phyloP scores from a whole-genome alignment of 208 protist genomes.

The Kentomonas sorsogonicus region DNA sequence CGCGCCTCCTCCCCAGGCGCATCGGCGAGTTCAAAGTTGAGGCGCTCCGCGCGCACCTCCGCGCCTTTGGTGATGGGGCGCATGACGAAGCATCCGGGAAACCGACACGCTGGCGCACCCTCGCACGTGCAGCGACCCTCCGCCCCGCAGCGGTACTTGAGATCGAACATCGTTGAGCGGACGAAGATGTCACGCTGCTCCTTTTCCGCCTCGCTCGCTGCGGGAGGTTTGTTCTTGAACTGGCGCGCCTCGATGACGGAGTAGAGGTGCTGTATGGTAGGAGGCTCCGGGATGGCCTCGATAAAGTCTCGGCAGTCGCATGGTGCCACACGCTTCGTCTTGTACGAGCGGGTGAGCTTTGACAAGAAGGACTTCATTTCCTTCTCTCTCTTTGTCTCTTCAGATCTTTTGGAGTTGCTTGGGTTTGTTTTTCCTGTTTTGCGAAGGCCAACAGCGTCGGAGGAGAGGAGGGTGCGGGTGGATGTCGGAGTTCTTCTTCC shows the following conservation, averaged over 20 bases:
- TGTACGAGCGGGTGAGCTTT: conserved; percentile 32
- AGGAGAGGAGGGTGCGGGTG: not conserved
- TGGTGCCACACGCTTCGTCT: conserved; percentile 36
- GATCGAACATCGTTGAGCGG: conserved; percentile 58
- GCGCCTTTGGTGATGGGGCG: conserved; percentile 71
- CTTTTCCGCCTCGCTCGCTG: conserved; percentile 10
- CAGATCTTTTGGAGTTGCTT: conserved; percentile 7
- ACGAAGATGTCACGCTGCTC: conserved; percentile 30
- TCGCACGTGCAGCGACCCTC: conserved; percentile 63
- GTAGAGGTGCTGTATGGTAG: conserved; percentile 29
- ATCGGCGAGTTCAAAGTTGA: conserved; percentile 54
- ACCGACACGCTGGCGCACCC: conserved; percentile 47
- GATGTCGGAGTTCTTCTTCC: too few relatives aligned
- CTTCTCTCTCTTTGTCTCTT: not conserved
- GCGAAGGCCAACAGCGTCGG: not conserved
- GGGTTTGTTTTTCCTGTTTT: conserved; percentile 4
- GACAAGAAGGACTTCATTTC: conserved; percentile 65
- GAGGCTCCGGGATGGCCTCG: conserved; percentile 26
- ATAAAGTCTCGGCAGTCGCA: conserved; percentile 70
- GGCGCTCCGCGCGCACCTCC: conserved; percentile 56
- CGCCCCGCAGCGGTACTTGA: conserved; percentile 67
- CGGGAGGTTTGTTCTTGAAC: conserved; percentile 16
- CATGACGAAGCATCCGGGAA: conserved; percentile 65
- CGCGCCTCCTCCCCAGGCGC: conserved; percentile 42
- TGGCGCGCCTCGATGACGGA: conserved; percentile 38